Evolutionary conservation across 805 yeast species (phyloP), one percentile per base, ranked within the genome.

Genomic region (Cyberlindnera saturnus): DNA sequence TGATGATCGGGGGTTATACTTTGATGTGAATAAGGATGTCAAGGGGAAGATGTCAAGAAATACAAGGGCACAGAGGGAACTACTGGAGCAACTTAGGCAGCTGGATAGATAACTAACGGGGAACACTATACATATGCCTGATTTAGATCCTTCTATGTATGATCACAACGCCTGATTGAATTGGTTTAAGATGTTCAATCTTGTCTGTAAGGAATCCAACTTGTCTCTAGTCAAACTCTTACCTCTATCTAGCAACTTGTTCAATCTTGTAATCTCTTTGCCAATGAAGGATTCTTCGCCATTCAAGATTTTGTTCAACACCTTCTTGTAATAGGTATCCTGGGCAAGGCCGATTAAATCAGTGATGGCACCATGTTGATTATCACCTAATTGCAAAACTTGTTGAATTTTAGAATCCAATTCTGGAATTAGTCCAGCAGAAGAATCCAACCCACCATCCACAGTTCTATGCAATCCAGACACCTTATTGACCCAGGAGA

Each of bases 1-100:
- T 32, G 60, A 61, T 37, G 61, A 67, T 11, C 57, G 65, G 18
- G 90, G 89, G 0, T 52, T 82, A 19, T 74, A 70, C 51, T 83
- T 66, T 50, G 73, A 68, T 19, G 65, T 74, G 4, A 68, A 76
- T 48, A 70, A 73, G 26, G 64, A 55, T 3, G 58, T 73, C 1
- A 67, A 69, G 47, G 66, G 65, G 8, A 64, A 64, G 42, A 56
- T 74, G 55, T 55, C 61, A 42, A 58, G 65, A 23, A 74, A 70
- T 47, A 64, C 71, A 3, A 60, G 62, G 35, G 51, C 77, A 16
- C 82, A 77, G 55, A 44, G 44, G 34, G 46, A 41, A 40, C 35
- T 51, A 14, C 20, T 45, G 19, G 28, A 40, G 14, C 48, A 48
- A 39, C 31, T 49, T 28, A 42, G 39, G 9, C 28, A 23, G 28